Percentiles rank a stretch among this genome's conserved stretches.
phyloP scores from a whole-genome alignment of 179 eudicot genomes.

The Actinidia arguta region DNA sequence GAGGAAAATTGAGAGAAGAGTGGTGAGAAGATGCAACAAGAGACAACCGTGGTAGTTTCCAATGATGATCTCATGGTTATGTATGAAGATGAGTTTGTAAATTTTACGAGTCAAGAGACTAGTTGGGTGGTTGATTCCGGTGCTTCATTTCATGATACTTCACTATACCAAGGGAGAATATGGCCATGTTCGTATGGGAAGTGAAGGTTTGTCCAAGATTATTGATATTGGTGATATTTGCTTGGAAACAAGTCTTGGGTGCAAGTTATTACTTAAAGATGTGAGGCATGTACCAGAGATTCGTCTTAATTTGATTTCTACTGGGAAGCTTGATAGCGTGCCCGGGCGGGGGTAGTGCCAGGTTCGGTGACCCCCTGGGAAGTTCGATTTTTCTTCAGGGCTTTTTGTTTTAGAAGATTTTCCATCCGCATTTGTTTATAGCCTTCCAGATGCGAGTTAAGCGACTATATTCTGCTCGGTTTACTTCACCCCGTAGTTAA shows the following conservation, averaged over 20 bases:
- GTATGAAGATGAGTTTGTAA: background rate
- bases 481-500: too few relatives aligned
- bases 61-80: background rate
- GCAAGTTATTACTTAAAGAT: background rate
- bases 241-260: background rate
- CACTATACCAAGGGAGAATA: background rate
- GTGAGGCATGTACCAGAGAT: background rate
- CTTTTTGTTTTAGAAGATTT: too few relatives aligned
- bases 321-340: too few relatives aligned
- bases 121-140: constrained; percentile 6
- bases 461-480: too few relatives aligned
- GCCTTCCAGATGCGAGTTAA: too few relatives aligned
- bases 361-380: too few relatives aligned
- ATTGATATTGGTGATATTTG: constrained; percentile 9
- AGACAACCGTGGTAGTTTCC: background rate
- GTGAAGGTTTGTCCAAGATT: background rate
- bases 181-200: background rate
- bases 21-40: background rate
- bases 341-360: too few relatives aligned
- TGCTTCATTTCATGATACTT: constrained; percentile 9
- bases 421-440: too few relatives aligned
- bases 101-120: background rate
- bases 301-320: background rate
- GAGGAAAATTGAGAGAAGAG: background rate
- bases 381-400: too few relatives aligned